Base-by-base conservation (phyloP, 371 early-diverging fungal genomes). In the Syncephalastrum racemosum region DNA sequence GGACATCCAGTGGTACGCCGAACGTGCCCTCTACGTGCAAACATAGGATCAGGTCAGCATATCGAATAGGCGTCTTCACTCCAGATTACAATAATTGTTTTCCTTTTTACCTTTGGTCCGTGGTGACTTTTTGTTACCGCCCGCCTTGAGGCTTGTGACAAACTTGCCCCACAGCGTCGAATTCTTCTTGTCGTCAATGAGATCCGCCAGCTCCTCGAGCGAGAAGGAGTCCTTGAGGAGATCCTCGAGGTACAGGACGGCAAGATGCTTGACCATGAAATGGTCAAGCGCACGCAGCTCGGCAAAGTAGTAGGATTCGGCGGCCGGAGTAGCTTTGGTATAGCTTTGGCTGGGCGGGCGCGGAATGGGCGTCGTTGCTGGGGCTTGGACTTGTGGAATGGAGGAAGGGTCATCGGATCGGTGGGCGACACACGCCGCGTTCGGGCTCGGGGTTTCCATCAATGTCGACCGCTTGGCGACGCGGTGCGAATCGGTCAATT, bases 1-100 rank as follows among this genome's bases (percentile, higher is more conserved):
- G 76, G 1, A 81, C 62, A 54, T 96, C 96, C 42, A 98, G 68
- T 4, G 93, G 82, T 1, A 94, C 93, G n/a, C 96, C 96, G 78
- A 98, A 98, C 1, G 92, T 85, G 39, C 92, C 83, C 63, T 86
- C 85, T 67, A 71, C 66, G 60, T 53, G 20, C 22, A 45, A 27
- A 50, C 42, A 54, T 10, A 64, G 18, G 19, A 20, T 19, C 39
- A 58, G 13, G n/a, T n/a, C n/a, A n/a, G n/a, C n/a, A n/a, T n/a
- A n/a, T n/a, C n/a, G n/a, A 24, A 41, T 51, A 24, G 16, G 16
- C 13, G 42, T 40, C 20, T 41, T 15, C 4, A 15, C 51, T 13
- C 7, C 36, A n/a, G 27, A 50, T 15, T 31, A 53, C 40, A 41
- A 42, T 2, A 25, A 22, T 1, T 13, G n/a, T 16, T 24, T 45